A percentile compares a stretch with the other conserved stretches of the same genome.
These are phyloP conservation scores for Dorcoceras hygrometricum DNA, from an alignment of 257 asterid species.

Conservation along the genomic window DNA sequence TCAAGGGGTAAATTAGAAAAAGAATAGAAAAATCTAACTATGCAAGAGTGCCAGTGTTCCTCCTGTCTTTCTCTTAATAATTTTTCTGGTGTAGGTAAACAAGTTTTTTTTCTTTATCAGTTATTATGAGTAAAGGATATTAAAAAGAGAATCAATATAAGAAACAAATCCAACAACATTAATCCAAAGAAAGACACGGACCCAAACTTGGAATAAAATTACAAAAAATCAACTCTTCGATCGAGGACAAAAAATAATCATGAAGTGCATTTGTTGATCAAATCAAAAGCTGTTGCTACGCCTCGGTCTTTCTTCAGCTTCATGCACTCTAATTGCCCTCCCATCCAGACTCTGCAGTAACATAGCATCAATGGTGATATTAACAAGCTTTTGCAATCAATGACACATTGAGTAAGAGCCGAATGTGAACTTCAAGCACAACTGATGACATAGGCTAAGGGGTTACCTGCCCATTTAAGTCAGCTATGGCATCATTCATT, in stretches of 20 bases:
- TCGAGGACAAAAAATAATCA: conserved; percentile 21
- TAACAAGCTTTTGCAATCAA: background rate
- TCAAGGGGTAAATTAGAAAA: too few species aligned
- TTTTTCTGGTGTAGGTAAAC: too few species aligned
- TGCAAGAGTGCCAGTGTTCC: too few species aligned
- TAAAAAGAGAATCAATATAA: too few species aligned
- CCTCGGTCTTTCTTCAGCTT: conserved; percentile 42
- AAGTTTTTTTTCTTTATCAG: too few species aligned
- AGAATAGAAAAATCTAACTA: too few species aligned
- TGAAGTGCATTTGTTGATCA: conserved; percentile 1
- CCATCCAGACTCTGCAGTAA: conserved; percentile 49
- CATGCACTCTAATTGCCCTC: conserved; percentile 41
- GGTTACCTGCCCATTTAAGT: conserved; percentile 82
- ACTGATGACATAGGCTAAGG: background rate
- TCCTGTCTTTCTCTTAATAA: too few species aligned
- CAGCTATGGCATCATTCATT: conserved; percentile 77
- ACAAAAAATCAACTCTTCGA: background rate
- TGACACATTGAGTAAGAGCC: background rate
- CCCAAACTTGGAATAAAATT: background rate
- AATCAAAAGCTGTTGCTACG: conserved; percentile 30
- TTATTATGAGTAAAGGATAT: too few species aligned
- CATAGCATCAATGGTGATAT: background rate
- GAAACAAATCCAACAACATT: background rate
- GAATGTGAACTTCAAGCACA: background rate
- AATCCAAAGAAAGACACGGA: background rate